Conservation (phyloP, 352 stramenopile genomes). For the Globisporangium orthogonon region DNA sequence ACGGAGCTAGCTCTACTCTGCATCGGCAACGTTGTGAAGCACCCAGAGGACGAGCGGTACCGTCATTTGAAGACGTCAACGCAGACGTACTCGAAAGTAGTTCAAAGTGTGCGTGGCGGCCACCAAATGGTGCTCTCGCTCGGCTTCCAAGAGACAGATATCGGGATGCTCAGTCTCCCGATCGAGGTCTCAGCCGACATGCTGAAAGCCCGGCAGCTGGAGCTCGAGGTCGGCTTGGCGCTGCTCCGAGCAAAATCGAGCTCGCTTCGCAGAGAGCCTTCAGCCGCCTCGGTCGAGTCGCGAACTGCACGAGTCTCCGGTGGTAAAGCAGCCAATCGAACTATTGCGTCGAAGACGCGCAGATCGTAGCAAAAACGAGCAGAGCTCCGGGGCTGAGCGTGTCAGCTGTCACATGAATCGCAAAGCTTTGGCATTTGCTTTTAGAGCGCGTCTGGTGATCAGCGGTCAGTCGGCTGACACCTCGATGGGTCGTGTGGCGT, state of each 20-base stretch:
- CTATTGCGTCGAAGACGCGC: too few relatives aligned
- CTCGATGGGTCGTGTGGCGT: too few relatives aligned
- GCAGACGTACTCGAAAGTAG: conserved; percentile 34
- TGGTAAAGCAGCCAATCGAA: too few relatives aligned
- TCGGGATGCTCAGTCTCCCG: conserved; percentile 27
- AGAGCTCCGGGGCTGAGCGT: too few relatives aligned
- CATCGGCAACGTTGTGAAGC: conserved; percentile 40
- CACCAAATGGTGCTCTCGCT: conserved; percentile 34
- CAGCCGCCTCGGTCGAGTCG: too few relatives aligned
- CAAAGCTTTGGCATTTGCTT: too few relatives aligned
- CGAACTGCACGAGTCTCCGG: too few relatives aligned
- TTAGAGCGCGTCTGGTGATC: too few relatives aligned
- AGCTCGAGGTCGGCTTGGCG: conserved; percentile 36
- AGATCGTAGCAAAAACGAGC: too few relatives aligned
- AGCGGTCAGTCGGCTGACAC: too few relatives aligned
- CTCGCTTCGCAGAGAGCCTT: too few relatives aligned
- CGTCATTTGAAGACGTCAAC: conserved; percentile 46
- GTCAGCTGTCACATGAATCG: too few relatives aligned
- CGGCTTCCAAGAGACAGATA: conserved; percentile 50
- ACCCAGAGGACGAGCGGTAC: conserved; percentile 39
- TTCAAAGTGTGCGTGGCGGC: conserved; percentile 27
- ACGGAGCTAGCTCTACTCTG: conserved; percentile 41
- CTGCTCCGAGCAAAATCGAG: neutral
- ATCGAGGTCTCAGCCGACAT: conserved; percentile 14
- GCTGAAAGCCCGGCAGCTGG: conserved; percentile 31